Percentiles rank a stretch among this genome's conserved stretches.
Evolutionary conservation across 495 filamentous ascomycete genomes (phyloP).

Genomic region (Talaromyces proteolyticus): DNA sequence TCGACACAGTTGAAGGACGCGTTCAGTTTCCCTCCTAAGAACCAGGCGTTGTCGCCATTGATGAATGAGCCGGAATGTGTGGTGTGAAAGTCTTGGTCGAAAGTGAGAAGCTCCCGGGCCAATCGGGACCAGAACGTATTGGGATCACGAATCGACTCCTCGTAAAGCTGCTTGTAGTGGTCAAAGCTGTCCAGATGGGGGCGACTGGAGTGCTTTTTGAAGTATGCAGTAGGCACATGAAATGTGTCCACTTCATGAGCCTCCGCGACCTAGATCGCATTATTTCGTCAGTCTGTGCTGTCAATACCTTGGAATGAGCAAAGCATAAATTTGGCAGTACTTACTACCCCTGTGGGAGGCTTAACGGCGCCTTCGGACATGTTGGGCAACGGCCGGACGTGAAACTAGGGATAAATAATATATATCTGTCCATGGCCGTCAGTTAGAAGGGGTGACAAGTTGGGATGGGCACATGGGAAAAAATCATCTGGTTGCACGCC

Average conservation of each 20-base stretch:
- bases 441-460: too few species aligned
- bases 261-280: conserved; percentile 57
- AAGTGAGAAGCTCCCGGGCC: conserved; percentile 86
- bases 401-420: neutral
- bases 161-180: conserved; percentile 89
- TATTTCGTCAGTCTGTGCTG: neutral
- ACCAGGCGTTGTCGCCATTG: conserved; percentile 90
- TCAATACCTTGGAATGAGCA: neutral
- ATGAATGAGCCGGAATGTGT: conserved; percentile 71
- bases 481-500: too few species aligned
- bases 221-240: conserved; percentile 57
- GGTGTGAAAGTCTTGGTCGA: conserved; percentile 89
- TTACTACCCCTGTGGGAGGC: conserved; percentile 61
- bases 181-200: conserved; percentile 67
- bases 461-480: too few species aligned
- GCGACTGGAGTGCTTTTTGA: conserved; percentile 65
- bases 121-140: conserved; percentile 83
- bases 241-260: conserved; percentile 83
- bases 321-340: neutral
- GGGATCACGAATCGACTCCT: conserved; percentile 90
- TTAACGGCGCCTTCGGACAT: conserved; percentile 62
- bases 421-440: neutral
- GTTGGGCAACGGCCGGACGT: too few species aligned
- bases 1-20: conserved; percentile 98
- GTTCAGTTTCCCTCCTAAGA: conserved; percentile 87